Evolutionary conservation across 2,329 filamentous ascomycete genomes (phyloP), one percentile per base, ranked within the genome.

Genomic region (Talaromyces funiculosus): DNA sequence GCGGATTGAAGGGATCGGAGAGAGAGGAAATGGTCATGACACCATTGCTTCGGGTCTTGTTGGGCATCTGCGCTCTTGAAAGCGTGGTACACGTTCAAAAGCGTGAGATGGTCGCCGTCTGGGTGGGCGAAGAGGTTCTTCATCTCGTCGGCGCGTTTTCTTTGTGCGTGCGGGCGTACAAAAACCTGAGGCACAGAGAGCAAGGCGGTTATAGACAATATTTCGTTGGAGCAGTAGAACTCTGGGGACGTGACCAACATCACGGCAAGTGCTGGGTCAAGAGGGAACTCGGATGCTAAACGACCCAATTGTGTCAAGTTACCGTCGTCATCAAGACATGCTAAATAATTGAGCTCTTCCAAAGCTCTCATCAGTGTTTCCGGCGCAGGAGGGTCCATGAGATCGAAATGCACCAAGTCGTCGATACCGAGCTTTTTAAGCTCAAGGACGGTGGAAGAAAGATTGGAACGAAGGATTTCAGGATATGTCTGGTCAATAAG

Each of bases 221-320:
- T 94, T 80, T 99, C 94, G 76, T 97, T 97, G 49, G 92, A 96
- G 82, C 94, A 99, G 79, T 94, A 96, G 77, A 99, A 99, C 72
- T 99, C 94, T 10, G 94, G 93, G 7, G 92, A 96, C 10, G 89
- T 92, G 74, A 99, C 97, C 61, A 99, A 84, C 94, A 99, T 97
- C 64, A 99, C 95, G 0, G 94, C 94, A 35, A 99, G 81, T 0
- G 92, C 86, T 1, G 94, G 94, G 73, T 99, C 95, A 22, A 99
- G 84, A 37, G 94, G 94, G 71, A 97, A 99, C 66, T 96, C 92
- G 3, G 94, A 97, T 0, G 94, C 93, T 61, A 97, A 81, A 62
- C 88, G 85, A 59, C 94, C 94, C 4, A 99, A 83, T 4, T 84
- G 79, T 1, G 94, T 99, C 62, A 99, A 84, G 70, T 97, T 90